These are phyloP conservation scores for Yamadazyma spencermartinsiae DNA, from an alignment of 1,139 yeast species.

Conservation along the genomic window DNA sequence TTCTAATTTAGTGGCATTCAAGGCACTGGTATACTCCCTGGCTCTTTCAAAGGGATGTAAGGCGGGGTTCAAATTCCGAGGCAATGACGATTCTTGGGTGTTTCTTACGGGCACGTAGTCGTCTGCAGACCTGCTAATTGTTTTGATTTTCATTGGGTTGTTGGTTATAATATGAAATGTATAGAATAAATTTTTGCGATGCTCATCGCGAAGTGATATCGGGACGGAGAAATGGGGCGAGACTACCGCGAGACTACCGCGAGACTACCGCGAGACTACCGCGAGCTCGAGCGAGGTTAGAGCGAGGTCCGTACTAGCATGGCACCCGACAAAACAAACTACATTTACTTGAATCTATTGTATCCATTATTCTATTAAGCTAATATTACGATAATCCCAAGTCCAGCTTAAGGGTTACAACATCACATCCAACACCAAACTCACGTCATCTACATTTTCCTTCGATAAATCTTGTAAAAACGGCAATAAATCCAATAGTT, in stretches of 20 bases:
- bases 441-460: conserved; percentile 74
- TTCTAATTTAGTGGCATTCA: conserved; percentile 93
- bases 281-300: neutral
- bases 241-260: no score
- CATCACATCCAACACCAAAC: conserved; percentile 74
- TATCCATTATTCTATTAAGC: neutral
- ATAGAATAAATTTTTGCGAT: conserved; percentile 1
- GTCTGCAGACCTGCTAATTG: conserved; percentile 88
- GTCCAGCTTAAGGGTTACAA: conserved; percentile 18
- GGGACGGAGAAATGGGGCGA: neutral
- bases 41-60: conserved; percentile 97
- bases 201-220: neutral
- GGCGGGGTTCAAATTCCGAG: conserved; percentile 91
- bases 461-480: conserved; percentile 80
- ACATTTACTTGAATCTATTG: neutral
- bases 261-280: no score
- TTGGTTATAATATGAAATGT: neutral
- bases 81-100: conserved; percentile 82
- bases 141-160: conserved; percentile 45
- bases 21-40: conserved; percentile 90
- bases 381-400: conserved; percentile 5
- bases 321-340: no score
- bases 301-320: neutral
- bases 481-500: conserved; percentile 86
- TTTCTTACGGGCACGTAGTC: conserved; percentile 89